These are phyloP conservation scores for Rhodotorula toruloides DNA, from an alignment of 768 basidiomycete genomes.

Conservation along the genomic window DNA sequence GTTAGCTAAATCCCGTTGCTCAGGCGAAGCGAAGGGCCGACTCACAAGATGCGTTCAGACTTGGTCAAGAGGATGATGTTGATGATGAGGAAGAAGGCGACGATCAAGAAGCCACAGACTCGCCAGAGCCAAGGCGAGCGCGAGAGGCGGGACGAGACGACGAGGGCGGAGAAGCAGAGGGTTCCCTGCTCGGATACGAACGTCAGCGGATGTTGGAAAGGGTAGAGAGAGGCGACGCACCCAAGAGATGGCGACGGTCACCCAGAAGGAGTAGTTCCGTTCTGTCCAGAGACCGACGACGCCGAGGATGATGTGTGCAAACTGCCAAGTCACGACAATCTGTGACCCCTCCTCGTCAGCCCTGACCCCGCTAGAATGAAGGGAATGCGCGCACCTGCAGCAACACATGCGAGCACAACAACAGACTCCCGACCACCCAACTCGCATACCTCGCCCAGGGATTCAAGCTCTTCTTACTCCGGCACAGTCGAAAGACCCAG, in stretches of 20 bases:
- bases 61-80: slow-evolving; percentile 31
- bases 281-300: slow-evolving; percentile 31
- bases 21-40: neutral
- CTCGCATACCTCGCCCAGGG: slow-evolving; percentile 39
- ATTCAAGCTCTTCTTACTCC: slow-evolving; percentile 23
- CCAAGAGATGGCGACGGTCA: slow-evolving; percentile 33
- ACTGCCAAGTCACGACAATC: slow-evolving; percentile 40
- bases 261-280: slow-evolving; percentile 31
- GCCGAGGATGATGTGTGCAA: slow-evolving; percentile 38
- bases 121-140: slow-evolving; percentile 41
- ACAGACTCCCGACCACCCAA: slow-evolving; percentile 39
- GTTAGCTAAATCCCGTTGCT: neutral
- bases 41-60: slow-evolving; percentile 18
- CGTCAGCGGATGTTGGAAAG: neutral
- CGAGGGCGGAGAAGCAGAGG: slow-evolving; percentile 18
- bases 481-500: slow-evolving; percentile 41
- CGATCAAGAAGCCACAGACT: slow-evolving; percentile 21
- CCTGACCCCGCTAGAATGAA: neutral
- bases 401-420: slow-evolving; percentile 40
- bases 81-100: slow-evolving; percentile 34
- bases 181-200: slow-evolving; percentile 13
- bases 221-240: slow-evolving; percentile 1
- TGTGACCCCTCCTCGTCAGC: neutral
- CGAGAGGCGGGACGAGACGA: slow-evolving; percentile 31
- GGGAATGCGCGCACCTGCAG: slow-evolving; percentile 20